Conservation (phyloP, 768 basidiomycete species). For the Kwoniella shandongensis region DNA sequence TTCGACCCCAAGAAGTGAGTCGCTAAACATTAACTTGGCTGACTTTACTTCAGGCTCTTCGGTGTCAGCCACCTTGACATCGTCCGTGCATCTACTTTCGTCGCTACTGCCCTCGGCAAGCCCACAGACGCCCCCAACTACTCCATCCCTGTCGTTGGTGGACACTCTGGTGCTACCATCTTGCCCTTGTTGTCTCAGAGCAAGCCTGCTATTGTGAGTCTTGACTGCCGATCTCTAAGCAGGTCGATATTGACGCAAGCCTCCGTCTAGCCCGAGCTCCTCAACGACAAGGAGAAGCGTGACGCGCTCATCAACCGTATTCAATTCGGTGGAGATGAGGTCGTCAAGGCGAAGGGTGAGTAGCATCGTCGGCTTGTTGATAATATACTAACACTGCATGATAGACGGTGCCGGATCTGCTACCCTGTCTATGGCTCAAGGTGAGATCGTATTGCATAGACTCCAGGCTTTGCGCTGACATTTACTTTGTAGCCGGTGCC, state of each 20-base stretch:
- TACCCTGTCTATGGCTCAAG: conserved; percentile 66
- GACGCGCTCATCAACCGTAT: conserved; percentile 84
- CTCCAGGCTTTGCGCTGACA: neutral
- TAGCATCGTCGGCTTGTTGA: neutral
- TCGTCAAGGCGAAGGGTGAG: conserved; percentile 83
- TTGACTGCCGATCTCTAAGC: too few species aligned
- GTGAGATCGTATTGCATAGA: conserved; percentile 11
- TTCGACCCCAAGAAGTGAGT: conserved; percentile 72
- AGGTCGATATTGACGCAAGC: too few species aligned
- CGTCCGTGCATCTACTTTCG: conserved; percentile 91
- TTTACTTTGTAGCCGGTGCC: conserved; percentile 61
- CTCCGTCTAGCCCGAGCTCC: conserved; percentile 61
- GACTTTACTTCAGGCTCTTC: conserved; percentile 60
- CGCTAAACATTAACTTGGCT: conserved; percentile 1
- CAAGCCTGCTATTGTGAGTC: conserved; percentile 43
- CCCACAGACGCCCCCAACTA: conserved; percentile 61
- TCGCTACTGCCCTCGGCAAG: conserved; percentile 63
- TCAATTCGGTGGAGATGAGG: conserved; percentile 97
- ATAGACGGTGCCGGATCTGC: conserved; percentile 58
- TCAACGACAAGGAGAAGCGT: conserved; percentile 65
- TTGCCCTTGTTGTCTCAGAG: conserved; percentile 91
- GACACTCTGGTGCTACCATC: conserved; percentile 96
- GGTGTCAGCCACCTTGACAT: conserved; percentile 99
- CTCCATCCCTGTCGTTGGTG: conserved; percentile 84
- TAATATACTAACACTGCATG: neutral